Base-by-base conservation (phyloP, 805 yeast species). In the Yarrowia porcina region DNA sequence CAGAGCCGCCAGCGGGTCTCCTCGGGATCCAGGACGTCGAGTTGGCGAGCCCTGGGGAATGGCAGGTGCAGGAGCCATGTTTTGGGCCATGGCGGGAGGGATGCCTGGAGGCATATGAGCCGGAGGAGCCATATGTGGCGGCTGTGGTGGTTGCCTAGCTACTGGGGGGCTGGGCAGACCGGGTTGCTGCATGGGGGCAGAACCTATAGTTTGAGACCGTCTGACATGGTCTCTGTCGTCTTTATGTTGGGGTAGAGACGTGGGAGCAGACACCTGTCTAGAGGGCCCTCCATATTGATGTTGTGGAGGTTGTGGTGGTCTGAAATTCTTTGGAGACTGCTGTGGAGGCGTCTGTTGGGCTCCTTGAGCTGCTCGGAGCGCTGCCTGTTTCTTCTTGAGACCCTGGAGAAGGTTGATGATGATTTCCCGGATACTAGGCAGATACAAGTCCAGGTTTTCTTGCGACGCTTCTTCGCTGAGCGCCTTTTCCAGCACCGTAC, bases 351-450 rank as follows among this genome's bases (percentile, higher is more conserved):
- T 30, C 35, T 39, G 49, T 8, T 25, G 36, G 3, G 20, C 20
- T 21, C 36, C 39, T 17, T 56, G 61, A 12, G 33, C n/a, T 8
- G 54, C 32, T 39, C 82, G 78, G 0, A 84, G 83, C 38, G 79
- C 76, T 0, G 81, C 79, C 72, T 93, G 97, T 71, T 93, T 93
- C 12, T 81, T 80, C 73, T 93, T 93, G 69, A 94, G 77, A 68
- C 85, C 89, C 69, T 87, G 89, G 64, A 94, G 79, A 59, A 94
- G 75, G 9, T 85, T 85, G 17, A 90, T 93, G 54, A 94, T 90
- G 35, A 93, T 90, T 66, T 88, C 90, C 35, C 97, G 82, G 25
- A 94, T 90, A 63, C 83, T 82, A 0, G 98, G 98, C 45, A 91
- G 77, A 71, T 87, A 93, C 66, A 80, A 74, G 67, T 92, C 97